Evolutionary conservation across 1,284 basidiomycete species (phyloP).

Genomic region (Malassezia restricta): DNA sequence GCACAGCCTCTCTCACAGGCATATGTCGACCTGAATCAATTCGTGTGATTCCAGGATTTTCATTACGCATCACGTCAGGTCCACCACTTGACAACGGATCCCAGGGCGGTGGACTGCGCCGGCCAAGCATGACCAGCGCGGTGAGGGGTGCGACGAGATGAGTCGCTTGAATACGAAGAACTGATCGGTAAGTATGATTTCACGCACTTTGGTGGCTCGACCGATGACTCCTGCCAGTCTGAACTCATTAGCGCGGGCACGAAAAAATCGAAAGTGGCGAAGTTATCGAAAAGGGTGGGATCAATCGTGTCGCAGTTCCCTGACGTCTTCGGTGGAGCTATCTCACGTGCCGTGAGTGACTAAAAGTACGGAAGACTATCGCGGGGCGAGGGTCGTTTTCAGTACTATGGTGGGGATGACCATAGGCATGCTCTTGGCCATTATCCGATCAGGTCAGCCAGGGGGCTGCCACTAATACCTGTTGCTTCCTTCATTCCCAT

Average conservation of each 20-base stretch:
- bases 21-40: conserved; percentile 16
- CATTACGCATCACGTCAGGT: conserved; percentile 13
- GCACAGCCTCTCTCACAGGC: conserved; percentile 24
- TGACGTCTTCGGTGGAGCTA: too few relatives aligned
- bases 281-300: too few relatives aligned
- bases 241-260: too few relatives aligned
- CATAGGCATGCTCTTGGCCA: neutral
- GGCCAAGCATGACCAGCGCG: neutral
- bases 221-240: too few relatives aligned
- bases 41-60: conserved; percentile 16
- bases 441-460: conserved; percentile 6
- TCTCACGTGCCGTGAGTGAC: too few relatives aligned
- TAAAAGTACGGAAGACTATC: too few relatives aligned
- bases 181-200: neutral
- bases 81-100: conserved; percentile 19
- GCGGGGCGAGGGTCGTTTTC: too few relatives aligned
- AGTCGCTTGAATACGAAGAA: neutral
- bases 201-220: too few relatives aligned
- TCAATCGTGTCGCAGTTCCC: too few relatives aligned
- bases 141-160: neutral
- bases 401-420: too few relatives aligned
- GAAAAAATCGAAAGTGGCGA: too few relatives aligned
- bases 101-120: conserved; percentile 10
- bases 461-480: conserved; percentile 46
- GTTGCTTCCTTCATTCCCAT: conserved; percentile 46